phyloP scores from a whole-genome alignment of 202 grass and related monocot genomes.

The Zizania palustris region DNA sequence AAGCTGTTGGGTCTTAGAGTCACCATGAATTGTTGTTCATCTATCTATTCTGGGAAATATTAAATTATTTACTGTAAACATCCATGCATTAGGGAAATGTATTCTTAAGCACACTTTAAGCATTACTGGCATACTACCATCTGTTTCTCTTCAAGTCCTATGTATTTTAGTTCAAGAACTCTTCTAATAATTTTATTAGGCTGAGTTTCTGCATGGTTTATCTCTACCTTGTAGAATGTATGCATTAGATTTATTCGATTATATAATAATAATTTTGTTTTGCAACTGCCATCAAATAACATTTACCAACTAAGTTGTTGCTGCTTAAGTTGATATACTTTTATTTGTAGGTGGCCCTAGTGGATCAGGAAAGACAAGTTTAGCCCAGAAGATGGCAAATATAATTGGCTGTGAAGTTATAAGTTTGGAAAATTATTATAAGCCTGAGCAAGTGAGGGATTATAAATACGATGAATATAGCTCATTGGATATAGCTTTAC shows the following conservation, averaged over 20 bases:
- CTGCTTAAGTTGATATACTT: constrained; percentile 33
- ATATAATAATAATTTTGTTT: constrained; percentile 3
- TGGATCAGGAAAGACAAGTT: constrained; percentile 96
- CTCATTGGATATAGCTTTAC: constrained; percentile 90
- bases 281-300: constrained; percentile 3
- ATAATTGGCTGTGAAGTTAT: constrained; percentile 99
- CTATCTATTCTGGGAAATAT: too few species aligned
- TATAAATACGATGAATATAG: constrained; percentile 95
- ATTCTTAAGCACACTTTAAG: background rate
- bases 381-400: constrained; percentile 98
- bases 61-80: background rate
- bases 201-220: background rate
- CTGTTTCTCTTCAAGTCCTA: background rate
- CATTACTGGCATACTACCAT: background rate
- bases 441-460: constrained; percentile 94
- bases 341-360: constrained; percentile 81
- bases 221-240: background rate
- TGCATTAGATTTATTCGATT: background rate
- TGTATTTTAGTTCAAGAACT: background rate
- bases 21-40: too few species aligned
- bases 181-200: background rate
- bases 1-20: constrained; percentile 1
- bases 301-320: constrained; percentile 6
- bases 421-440: constrained; percentile 97
- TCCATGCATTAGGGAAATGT: constrained; percentile 1